phyloP scores from a whole-genome alignment of 208 protist species.

The Endotrypanum monterogeii region DNA sequence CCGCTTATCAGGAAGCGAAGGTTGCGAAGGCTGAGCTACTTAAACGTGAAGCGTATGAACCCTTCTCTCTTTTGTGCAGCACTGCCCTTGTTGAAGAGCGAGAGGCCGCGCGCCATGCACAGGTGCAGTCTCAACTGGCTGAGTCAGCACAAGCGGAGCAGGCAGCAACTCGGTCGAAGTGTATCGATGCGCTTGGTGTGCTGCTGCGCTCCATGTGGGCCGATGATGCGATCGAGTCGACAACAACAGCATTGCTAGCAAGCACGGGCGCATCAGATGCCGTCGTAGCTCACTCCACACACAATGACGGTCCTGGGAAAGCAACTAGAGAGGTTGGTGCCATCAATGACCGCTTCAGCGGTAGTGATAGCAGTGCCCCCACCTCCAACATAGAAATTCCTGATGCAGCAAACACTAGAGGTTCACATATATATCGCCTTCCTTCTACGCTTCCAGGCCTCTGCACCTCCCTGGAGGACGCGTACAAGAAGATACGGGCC shows the following conservation, averaged over 20 bases:
- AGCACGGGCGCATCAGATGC: conserved; percentile 4
- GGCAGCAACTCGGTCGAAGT: conserved; percentile 21
- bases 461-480: conserved; percentile 29
- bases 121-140: conserved; percentile 24
- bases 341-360: neutral
- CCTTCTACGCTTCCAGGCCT: conserved; percentile 33
- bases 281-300: neutral
- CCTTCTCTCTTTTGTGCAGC: conserved; percentile 5
- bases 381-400: neutral
- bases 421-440: conserved; percentile 7
- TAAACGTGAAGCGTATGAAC: conserved; percentile 31
- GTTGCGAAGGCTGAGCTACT: conserved; percentile 37
- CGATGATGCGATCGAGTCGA: conserved; percentile 30
- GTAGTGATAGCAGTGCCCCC: neutral
- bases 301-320: neutral
- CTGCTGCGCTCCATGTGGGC: conserved; percentile 45
- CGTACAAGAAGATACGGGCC: conserved; percentile 26
- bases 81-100: conserved; percentile 7
- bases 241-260: neutral
- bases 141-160: conserved; percentile 34
- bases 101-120: conserved; percentile 26
- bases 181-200: conserved; percentile 27
- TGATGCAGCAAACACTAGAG: neutral
- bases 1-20: conserved; percentile 32
- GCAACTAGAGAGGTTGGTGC: neutral